Evolutionary conservation across 495 filamentous ascomycete genomes (phyloP).

Genomic region (Penicillium nucicola): DNA sequence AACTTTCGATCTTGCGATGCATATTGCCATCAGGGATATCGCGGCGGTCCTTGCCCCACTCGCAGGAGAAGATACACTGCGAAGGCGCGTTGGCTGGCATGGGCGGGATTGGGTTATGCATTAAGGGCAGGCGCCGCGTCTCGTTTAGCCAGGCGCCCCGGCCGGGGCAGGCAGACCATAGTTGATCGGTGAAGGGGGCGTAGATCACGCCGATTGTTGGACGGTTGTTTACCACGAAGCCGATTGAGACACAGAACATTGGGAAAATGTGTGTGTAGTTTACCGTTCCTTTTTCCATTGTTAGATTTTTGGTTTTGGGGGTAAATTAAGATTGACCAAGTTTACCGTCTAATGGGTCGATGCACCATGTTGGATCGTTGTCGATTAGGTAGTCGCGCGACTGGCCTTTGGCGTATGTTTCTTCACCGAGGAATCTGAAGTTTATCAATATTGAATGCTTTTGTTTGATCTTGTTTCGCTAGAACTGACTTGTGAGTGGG

Average conservation of each 20-base stretch:
- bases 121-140: constrained; percentile 53
- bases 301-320: too few relatives aligned
- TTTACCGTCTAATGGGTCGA: constrained; percentile 63
- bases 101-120: constrained; percentile 55
- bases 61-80: constrained; percentile 65
- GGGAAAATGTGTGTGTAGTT: constrained; percentile 72
- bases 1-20: constrained; percentile 64
- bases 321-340: background rate
- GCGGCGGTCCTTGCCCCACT: constrained; percentile 70
- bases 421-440: constrained; percentile 66
- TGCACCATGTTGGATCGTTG: constrained; percentile 62
- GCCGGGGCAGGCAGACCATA: constrained; percentile 59
- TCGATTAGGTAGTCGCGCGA: constrained; percentile 60
- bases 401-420: constrained; percentile 59
- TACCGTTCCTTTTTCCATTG: constrained; percentile 44
- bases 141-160: constrained; percentile 67
- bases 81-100: constrained; percentile 60
- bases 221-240: constrained; percentile 51
- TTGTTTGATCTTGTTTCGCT: too few relatives aligned
- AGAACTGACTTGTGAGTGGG: constrained; percentile 56
- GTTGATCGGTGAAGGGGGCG: constrained; percentile 60
- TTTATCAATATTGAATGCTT: background rate
- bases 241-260: constrained; percentile 71
- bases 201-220: constrained; percentile 65
- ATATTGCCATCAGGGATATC: constrained; percentile 61